phyloP scores from a whole-genome alignment of 1,139 yeast species.

The Candida sojae region DNA sequence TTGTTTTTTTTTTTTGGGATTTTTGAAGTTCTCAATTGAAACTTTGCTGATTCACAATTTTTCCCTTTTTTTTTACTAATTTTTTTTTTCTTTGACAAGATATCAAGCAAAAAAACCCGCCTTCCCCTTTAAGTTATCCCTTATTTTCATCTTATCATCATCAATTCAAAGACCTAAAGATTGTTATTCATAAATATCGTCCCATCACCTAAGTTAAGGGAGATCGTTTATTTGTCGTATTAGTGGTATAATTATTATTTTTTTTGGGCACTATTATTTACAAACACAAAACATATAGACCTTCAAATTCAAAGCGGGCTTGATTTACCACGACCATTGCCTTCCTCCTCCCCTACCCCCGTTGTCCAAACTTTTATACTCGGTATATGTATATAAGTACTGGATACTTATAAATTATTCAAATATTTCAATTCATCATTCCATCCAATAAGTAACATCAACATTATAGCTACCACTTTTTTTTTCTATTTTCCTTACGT shows the following conservation, averaged over 20 bases:
- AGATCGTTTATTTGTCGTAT: too few relatives aligned
- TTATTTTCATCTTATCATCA: neutral
- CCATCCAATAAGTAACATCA: too few relatives aligned
- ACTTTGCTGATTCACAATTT: slow-evolving; percentile 1
- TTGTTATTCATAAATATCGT: too few relatives aligned
- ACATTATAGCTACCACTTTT: neutral
- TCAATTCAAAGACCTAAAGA: neutral
- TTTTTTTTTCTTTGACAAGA: neutral
- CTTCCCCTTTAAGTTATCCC: neutral
- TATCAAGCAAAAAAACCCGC: neutral
- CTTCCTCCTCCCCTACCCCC: neutral
- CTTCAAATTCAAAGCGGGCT: too few relatives aligned
- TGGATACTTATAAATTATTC: neutral
- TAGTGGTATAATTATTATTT: too few relatives aligned
- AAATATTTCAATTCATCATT: neutral
- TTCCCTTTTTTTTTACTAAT: neutral
- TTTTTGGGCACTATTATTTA: too few relatives aligned
- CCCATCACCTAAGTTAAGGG: too few relatives aligned
- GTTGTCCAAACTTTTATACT: too few relatives aligned
- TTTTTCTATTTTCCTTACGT: neutral
- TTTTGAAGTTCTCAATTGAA: neutral
- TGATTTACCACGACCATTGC: neutral
- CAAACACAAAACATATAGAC: too few relatives aligned
- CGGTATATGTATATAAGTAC: neutral
- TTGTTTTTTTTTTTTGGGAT: neutral